Evolutionary conservation across 139 green algal genomes (phyloP).

Genomic region (Chlamydomonas applanata): DNA sequence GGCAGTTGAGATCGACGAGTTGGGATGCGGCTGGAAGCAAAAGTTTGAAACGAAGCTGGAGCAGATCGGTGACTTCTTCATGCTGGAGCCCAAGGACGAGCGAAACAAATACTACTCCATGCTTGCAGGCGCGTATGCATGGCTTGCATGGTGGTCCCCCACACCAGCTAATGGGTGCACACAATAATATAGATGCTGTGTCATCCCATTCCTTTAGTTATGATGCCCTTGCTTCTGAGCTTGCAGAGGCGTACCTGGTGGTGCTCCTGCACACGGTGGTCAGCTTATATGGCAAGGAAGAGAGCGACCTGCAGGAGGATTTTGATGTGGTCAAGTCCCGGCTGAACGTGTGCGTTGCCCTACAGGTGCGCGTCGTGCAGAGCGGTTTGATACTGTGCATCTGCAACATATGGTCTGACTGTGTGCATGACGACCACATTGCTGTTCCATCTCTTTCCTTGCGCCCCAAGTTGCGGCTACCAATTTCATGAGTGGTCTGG

Average conservation of each 20-base stretch:
- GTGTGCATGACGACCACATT: too few species aligned
- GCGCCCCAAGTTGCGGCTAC: too few species aligned
- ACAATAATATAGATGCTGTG: background rate
- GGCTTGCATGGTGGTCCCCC: too few species aligned
- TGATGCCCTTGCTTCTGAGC: background rate
- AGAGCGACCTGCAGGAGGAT: constrained; percentile 11
- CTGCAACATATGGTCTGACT: too few species aligned
- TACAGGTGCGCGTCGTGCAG: background rate
- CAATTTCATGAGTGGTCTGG: too few species aligned
- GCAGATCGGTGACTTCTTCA: constrained; percentile 17
- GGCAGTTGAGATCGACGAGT: constrained; percentile 15
- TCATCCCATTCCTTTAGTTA: background rate
- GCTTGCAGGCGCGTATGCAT: too few species aligned
- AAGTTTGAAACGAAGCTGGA: constrained; percentile 8
- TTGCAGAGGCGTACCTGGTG: constrained; percentile 16
- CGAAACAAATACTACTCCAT: constrained; percentile 6
- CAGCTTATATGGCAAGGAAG: constrained; percentile 10
- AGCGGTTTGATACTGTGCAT: too few species aligned
- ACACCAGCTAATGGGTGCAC: background rate
- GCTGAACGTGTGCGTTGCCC: constrained; percentile 10
- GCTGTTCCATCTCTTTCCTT: too few species aligned
- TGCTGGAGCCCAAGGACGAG: constrained; percentile 1
- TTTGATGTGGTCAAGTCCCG: constrained; percentile 14
- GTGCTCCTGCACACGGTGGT: constrained; percentile 9
- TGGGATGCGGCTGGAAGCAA: constrained; percentile 8